These are phyloP conservation scores for Raffaelea ambrosiae DNA, from an alignment of 2,329 filamentous ascomycete genomes.

Conservation along the genomic window DNA sequence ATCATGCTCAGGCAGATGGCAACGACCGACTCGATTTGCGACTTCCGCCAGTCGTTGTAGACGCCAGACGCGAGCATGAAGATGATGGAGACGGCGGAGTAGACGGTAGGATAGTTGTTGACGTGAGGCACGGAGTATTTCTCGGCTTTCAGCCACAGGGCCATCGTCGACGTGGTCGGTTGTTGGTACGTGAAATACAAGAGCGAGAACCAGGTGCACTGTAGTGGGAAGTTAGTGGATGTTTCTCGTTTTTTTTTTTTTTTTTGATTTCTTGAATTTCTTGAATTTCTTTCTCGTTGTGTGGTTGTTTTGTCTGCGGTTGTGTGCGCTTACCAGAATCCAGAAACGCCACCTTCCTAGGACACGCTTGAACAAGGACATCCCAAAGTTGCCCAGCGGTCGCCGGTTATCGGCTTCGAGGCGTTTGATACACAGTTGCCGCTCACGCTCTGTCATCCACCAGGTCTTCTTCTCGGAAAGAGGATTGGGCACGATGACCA, in stretches of 20 bases:
- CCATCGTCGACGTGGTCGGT: neutral
- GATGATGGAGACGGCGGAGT: neutral
- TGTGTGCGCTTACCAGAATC: neutral
- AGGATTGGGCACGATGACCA: neutral
- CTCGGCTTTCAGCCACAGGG: neutral
- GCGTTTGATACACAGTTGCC: neutral
- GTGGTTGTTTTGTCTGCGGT: no score
- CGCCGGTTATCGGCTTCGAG: neutral
- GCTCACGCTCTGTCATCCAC: neutral
- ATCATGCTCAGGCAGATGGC: neutral
- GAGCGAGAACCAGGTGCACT: neutral
- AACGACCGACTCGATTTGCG: neutral
- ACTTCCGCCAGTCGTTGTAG: neutral
- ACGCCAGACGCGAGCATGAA: neutral
- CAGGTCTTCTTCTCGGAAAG: neutral
- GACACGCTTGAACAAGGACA: neutral
- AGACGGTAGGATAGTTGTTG: neutral
- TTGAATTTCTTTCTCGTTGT: neutral
- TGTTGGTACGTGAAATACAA: neutral
- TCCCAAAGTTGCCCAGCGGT: neutral
- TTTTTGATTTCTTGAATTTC: no score
- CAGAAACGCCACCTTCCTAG: neutral
- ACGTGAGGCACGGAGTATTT: neutral
- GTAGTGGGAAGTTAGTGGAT: neutral
- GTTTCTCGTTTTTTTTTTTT: no score